Percentiles rank a stretch among this genome's conserved stretches.
phyloP scores from a whole-genome alignment of 345 rosid genomes.

The Lenwebbia sp. region DNA sequence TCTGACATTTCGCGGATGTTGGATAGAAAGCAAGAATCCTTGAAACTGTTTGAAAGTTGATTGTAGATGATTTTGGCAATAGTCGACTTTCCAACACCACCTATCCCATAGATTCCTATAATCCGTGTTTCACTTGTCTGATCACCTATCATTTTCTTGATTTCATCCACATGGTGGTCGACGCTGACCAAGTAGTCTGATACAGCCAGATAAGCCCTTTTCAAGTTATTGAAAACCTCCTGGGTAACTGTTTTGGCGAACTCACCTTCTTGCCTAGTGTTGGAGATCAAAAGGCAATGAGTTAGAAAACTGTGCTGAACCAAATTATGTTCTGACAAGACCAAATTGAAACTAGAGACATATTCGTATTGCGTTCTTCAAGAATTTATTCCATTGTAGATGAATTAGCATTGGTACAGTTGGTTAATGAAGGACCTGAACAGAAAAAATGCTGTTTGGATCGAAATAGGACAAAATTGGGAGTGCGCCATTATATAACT shows the following conservation, averaged over 20 bases:
- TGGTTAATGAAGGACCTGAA: not conserved
- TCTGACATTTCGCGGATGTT: too few species aligned
- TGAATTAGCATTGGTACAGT: not conserved
- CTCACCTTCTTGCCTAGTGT: too few species aligned
- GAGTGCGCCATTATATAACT: too few species aligned
- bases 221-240: not conserved
- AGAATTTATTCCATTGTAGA: not conserved
- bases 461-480: too few species aligned
- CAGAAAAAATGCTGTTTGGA: not conserved
- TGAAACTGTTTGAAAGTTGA: too few species aligned
- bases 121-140: not conserved
- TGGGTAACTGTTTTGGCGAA: fast-evolving
- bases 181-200: fast-evolving
- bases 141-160: fast-evolving
- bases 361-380: not conserved
- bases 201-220: not conserved
- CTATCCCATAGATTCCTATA: fast-evolving
- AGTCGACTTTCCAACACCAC: too few species aligned
- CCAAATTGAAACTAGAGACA: not conserved
- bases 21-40: too few species aligned
- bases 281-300: too few species aligned
- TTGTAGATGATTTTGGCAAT: too few species aligned
- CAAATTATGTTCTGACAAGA: not conserved
- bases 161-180: not conserved
- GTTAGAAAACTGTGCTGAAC: not conserved